Base-by-base conservation (phyloP, 768 basidiomycete species). In the Collybiopsis luxurians region DNA sequence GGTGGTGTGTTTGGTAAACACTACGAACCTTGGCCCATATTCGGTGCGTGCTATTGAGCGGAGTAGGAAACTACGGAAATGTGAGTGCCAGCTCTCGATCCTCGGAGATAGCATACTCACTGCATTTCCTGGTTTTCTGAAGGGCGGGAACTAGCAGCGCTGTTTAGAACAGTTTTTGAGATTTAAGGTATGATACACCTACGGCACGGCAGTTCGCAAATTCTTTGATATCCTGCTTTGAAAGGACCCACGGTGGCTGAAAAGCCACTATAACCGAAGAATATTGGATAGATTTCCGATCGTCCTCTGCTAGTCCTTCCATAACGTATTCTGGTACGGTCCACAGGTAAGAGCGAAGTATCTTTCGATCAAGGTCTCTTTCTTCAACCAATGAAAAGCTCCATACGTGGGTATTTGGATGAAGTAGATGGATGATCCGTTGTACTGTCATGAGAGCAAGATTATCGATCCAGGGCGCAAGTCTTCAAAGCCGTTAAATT, bases 161-260 rank as follows among this genome's bases (percentile, higher is more conserved):
- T 27, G 44, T 58, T 40, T 49, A 47, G 43, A 40, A 36, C 31
- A 3, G n/a, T 34, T 46, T 48, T 17, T 12, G 3, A 19, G 36
- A 9, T 56, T 12, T 1, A 21, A 38, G 28, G 15, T 40, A 6
- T 34, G 26, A 46, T 47, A 9, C 15, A 50, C 74, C 62, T 50
- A 80, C 79, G 55, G 76, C 70, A 63, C 62, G 67, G 56, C 79
- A 74, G 60, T 73, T 69, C 2, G 77, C 68, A 63, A 86, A 84
- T 61, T 81, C 78, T 61, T 74, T 70, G 59, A 86, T 71, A 63
- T 84, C 82, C 59, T 76, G 73, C n/a, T 66, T 63, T 11, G 80
- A 80, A 40, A 86, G 75, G 23, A 84, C 71, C 79, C 81, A 85
- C 5, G 83, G 82, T 2, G 84, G 80, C 64, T 85, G 84, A 60